Percentiles rank a stretch among this genome's conserved stretches.
Conservation (phyloP, 345 rosid genomes). For the Citrus mangshanensis region DNA sequence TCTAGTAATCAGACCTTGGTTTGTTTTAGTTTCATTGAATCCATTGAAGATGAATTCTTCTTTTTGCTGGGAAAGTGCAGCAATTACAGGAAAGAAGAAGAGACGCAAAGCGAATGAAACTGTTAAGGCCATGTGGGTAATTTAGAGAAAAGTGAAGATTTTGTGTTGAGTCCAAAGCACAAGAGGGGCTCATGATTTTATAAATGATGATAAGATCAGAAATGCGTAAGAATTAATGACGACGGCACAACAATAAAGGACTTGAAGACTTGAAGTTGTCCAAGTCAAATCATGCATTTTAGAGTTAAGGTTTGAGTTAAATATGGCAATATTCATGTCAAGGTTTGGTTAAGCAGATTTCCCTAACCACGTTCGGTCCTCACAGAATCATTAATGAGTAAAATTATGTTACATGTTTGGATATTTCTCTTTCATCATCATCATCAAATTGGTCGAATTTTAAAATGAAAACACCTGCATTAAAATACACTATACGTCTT, state of each 20-base stretch:
- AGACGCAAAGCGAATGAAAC: conserved; percentile 5
- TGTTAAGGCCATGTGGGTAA: conserved; percentile 7
- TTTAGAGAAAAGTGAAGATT: not conserved
- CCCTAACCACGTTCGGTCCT: too few relatives aligned
- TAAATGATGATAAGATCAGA: not conserved
- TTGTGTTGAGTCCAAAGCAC: not conserved
- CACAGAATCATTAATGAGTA: not conserved
- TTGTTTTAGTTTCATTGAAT: conserved; percentile 19
- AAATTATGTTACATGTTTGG: not conserved
- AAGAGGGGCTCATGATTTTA: not conserved
- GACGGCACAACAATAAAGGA: not conserved
- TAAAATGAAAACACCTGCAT: too few relatives aligned
- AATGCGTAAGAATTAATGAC: not conserved
- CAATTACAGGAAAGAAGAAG: not conserved
- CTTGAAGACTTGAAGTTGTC: not conserved
- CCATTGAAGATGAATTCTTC: conserved; percentile 38
- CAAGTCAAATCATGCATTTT: not conserved
- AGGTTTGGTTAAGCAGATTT: not conserved
- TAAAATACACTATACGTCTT: too few relatives aligned
- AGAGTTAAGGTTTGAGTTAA: too few relatives aligned
- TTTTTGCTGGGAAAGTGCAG: not conserved
- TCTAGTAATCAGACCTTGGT: conserved; percentile 4
- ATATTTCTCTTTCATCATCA: too few relatives aligned
- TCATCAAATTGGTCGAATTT: not conserved
- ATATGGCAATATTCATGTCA: too few relatives aligned